A percentile compares a stretch with the other conserved stretches of the same genome.
Evolutionary conservation across 768 basidiomycete genomes (phyloP).

Genomic region (Trichaptum fuscoviolaceum): DNA sequence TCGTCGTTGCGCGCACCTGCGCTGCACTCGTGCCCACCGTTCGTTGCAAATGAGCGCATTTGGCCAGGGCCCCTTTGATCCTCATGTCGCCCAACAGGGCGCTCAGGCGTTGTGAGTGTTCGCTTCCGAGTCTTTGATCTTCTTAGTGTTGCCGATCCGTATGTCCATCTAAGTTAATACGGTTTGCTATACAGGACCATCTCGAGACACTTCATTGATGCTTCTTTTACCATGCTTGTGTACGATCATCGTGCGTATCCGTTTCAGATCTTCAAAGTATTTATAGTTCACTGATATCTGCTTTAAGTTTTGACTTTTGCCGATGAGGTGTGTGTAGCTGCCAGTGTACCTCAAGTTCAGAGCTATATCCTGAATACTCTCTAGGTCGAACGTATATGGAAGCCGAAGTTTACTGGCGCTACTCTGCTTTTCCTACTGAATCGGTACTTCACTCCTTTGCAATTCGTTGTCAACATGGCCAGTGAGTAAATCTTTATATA

Average conservation of each 20-base stretch:
- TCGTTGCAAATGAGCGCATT: neutral
- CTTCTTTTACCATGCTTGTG: neutral
- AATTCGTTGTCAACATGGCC: neutral
- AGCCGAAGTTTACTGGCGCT: conserved; percentile 14
- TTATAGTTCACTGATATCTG: neutral
- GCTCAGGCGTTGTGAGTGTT: neutral
- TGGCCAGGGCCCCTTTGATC: neutral
- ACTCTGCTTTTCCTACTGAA: conserved; percentile 13
- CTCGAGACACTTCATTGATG: neutral
- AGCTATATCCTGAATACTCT: too few species aligned
- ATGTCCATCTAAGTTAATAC: neutral
- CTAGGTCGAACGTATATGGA: conserved; percentile 15
- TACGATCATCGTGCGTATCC: neutral
- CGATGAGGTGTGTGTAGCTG: conserved; percentile 8
- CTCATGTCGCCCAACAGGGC: neutral
- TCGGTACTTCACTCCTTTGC: neutral
- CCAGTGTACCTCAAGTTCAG: too few species aligned
- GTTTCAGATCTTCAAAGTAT: too few species aligned
- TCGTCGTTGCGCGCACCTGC: conserved; percentile 1
- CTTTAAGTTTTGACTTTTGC: conserved; percentile 10
- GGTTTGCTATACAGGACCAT: neutral
- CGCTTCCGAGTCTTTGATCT: neutral
- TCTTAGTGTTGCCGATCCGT: neutral
- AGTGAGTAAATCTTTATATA: neutral
- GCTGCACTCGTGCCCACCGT: neutral